These are phyloP conservation scores for Schoenoplectus tabernaemontani DNA, from an alignment of 202 grass and related monocot genomes.

Conservation along the genomic window DNA sequence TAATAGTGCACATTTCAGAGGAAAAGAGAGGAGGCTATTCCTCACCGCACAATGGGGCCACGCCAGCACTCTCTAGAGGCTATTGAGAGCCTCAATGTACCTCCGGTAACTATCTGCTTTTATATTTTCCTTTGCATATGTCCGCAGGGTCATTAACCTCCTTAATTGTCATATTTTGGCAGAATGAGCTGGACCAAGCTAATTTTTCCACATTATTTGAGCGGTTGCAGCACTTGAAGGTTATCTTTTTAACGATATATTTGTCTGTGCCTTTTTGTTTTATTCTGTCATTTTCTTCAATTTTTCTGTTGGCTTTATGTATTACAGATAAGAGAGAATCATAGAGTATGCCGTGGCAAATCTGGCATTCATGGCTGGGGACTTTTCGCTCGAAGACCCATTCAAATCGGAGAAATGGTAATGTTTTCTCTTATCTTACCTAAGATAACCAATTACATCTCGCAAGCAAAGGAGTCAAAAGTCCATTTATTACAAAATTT, in stretches of 20 bases:
- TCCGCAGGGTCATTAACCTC: constrained; percentile 14
- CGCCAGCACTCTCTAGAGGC: constrained; percentile 57
- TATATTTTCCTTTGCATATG: constrained; percentile 1
- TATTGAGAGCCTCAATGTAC: constrained; percentile 60
- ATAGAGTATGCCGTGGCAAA: constrained; percentile 64
- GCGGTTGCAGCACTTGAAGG: constrained; percentile 67
- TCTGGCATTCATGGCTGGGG: constrained; percentile 99
- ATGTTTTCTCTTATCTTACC: constrained; percentile 1
- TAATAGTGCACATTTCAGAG: constrained; percentile 43
- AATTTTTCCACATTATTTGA: constrained; percentile 70
- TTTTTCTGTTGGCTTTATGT: constrained; percentile 12
- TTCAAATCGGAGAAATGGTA: constrained; percentile 98
- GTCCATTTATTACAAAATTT: neutral
- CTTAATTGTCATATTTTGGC: constrained; percentile 28
- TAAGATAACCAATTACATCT: neutral
- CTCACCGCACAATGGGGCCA: constrained; percentile 69
- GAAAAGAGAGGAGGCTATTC: constrained; percentile 44
- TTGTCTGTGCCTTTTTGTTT: constrained; percentile 13
- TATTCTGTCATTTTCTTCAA: constrained; percentile 13
- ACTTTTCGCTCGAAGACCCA: constrained; percentile 74
- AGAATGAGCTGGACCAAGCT: constrained; percentile 45
- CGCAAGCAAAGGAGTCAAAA: too few species aligned
- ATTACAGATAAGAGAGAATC: constrained; percentile 75
- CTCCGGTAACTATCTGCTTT: constrained; percentile 41
- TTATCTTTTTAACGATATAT: constrained; percentile 24